Evolutionary conservation across 2,329 filamentous ascomycete species (phyloP), one percentile per base, ranked within the genome.

Genomic region (Apiospora phragmitis): DNA sequence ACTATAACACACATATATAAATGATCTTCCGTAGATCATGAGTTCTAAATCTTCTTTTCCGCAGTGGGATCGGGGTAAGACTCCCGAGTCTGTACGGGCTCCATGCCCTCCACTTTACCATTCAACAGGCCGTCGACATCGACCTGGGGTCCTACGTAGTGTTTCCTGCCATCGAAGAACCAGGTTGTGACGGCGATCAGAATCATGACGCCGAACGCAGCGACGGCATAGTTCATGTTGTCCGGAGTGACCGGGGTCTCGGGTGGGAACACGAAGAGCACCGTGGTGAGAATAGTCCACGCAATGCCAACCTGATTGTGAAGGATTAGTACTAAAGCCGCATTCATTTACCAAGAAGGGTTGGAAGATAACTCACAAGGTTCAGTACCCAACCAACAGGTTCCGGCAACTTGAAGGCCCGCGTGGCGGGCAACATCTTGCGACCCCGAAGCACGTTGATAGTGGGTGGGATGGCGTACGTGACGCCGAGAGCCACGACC

Each of bases 191-290:
- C 78, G 0, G 85, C 78, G 24, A 87, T 85, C 21, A 85, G 67
- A 0, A 87, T 73, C 18, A 87, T 85, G 42, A 87, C 76, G 1
- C 82, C 84, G 73, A 86, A 86, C 0, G 85, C 84, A 14, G 83
- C 85, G 32, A 87, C 77, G 59, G 81, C 84, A 75, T 87, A 87
- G 76, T 87, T 94, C 92, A 94, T 94, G 81, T 88, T 93, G 74
- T 82, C 88, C 0, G 86, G 84, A 0, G 89, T 89, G 1, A 91
- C 90, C 0, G 91, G 91, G 4, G 90, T 77, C 9, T 85, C 86
- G 0, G 92, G 92, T 3, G 92, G 92, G 80, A 94, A 93, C 26
- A 94, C 85, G 80, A 94, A 94, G 0, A 94, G 84, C 0, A 94
- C 89, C 0, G 91, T 94, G 0, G 92, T 94, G n/a, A 94, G 79